Percentiles rank a stretch among this genome's conserved stretches.
Conservation (phyloP, 495 filamentous ascomycete species). For the Aspergillus affinis region DNA sequence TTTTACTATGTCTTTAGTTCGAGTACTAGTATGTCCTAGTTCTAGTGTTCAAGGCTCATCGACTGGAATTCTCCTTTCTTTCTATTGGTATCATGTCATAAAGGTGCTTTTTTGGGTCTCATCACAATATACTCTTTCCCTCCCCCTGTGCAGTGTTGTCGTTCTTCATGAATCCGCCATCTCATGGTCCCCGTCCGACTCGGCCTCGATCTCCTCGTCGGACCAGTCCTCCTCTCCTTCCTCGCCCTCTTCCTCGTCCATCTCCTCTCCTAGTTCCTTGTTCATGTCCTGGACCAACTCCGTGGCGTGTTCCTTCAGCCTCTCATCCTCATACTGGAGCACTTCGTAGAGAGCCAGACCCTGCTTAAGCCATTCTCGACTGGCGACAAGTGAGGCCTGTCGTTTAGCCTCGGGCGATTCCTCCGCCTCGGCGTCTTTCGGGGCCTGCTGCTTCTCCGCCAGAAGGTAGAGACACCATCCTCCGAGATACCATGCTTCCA, state of each 20-base stretch:
- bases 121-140: slow-evolving; percentile 21
- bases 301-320: slow-evolving; percentile 49
- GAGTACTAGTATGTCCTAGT: no score
- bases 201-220: slow-evolving; percentile 38
- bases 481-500: slow-evolving; percentile 95
- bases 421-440: slow-evolving; percentile 29
- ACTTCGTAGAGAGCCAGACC: slow-evolving; percentile 47
- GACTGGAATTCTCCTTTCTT: slow-evolving; percentile 13
- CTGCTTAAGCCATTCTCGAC: slow-evolving; percentile 55
- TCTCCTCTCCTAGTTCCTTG: slow-evolving; percentile 54
- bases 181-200: slow-evolving; percentile 49
- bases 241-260: slow-evolving; percentile 50
- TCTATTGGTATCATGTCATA: slow-evolving; percentile 38
- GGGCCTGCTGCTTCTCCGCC: slow-evolving; percentile 63
- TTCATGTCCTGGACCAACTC: slow-evolving; percentile 60
- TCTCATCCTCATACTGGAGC: slow-evolving; percentile 54
- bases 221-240: slow-evolving; percentile 45
- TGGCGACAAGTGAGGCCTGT: slow-evolving; percentile 43
- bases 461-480: slow-evolving; percentile 85
- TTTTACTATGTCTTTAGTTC: no score
- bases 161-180: slow-evolving; percentile 47
- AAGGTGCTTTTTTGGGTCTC: slow-evolving; percentile 10
- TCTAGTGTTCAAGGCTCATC: neutral
- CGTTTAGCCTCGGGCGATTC: slow-evolving; percentile 36
- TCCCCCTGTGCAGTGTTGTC: slow-evolving; percentile 14